Base-by-base conservation (phyloP, 495 filamentous ascomycete species). In the Clavariopsis aquatica region DNA sequence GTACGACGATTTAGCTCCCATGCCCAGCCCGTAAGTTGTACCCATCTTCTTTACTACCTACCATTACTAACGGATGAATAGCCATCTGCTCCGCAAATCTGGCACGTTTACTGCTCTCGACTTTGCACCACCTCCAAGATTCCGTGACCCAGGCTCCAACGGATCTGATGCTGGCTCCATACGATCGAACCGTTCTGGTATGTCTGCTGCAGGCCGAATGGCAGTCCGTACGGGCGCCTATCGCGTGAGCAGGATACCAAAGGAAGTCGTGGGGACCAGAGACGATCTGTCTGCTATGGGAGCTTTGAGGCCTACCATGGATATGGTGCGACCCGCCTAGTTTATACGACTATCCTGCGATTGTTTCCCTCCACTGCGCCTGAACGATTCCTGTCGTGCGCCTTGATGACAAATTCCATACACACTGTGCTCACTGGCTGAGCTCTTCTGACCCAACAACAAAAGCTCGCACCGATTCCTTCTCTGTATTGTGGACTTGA, bases 101-200 rank as follows among this genome's bases (percentile, higher is more conserved):
- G 84, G 87, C 67, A 90, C 92, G 4, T 98, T 90, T 73, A 96
- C 93, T 1, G 87, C 79, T 12, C 83, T 98, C 28, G 95, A 98
- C 77, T 98, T 98, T 75, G 92, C 93, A n/a, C 93, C 93, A 26
- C 93, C 92, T 43, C 86, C 88, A 55, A 88, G 90, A 56, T 93
- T 96, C 77, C 89, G 83, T 74, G 88, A 88, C 66, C 77, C 76
- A 52, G 90, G 92, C 53, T 78, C 76, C 57, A 81, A 57, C 45
- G 55, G 29, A 49, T 96, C 92, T 70, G 94, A 98, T 65, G 83
- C 91, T 0, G 94, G 93, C 61, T 95, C 91, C 71, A 91, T 97
- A 69, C 89, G 89, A 69, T 96, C 91, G 78, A 91, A 70, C 43
- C 71, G 77, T 24, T 74, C 66, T 20, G 93, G 88, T 24, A 87